Conservation (phyloP, 1,284 basidiomycete genomes). For the Takashimella tepidaria region DNA sequence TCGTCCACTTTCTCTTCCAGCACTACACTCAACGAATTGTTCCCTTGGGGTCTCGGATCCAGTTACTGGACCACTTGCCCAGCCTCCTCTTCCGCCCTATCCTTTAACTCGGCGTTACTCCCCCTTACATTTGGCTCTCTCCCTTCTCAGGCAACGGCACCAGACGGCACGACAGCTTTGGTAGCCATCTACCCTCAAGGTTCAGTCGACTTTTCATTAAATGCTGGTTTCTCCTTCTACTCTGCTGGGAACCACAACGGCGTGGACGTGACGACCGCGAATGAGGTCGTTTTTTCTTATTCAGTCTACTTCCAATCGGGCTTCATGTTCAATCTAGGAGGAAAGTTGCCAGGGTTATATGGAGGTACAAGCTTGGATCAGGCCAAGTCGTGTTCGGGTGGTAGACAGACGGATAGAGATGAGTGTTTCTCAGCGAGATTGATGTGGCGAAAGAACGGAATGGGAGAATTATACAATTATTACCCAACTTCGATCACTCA, state of each 20-base stretch:
- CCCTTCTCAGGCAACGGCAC: conserved; percentile 23
- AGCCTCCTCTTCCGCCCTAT: conserved; percentile 17
- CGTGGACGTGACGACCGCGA: conserved; percentile 30
- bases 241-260: conserved; percentile 23
- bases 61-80: not conserved
- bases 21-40: not conserved
- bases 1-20: not conserved
- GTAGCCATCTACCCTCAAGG: conserved; percentile 35
- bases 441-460: conserved; percentile 46
- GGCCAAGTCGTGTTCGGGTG: conserved; percentile 47
- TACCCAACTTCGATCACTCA: conserved; percentile 14
- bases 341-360: conserved; percentile 49
- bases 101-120: conserved; percentile 35
- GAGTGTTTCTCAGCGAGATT: conserved; percentile 46
- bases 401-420: conserved; percentile 36
- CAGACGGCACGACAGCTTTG: conserved; percentile 37
- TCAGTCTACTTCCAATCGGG: conserved; percentile 42
- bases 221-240: conserved; percentile 40
- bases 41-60: not conserved
- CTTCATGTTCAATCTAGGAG: conserved; percentile 47
- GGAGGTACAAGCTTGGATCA: conserved; percentile 25
- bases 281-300: conserved; percentile 43
- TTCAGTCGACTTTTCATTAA: conserved; percentile 25
- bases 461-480: conserved; percentile 46
- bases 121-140: conserved; percentile 36